Conservation (phyloP, 2,329 filamentous ascomycete genomes). For the Colletotrichum tamarilloi region DNA sequence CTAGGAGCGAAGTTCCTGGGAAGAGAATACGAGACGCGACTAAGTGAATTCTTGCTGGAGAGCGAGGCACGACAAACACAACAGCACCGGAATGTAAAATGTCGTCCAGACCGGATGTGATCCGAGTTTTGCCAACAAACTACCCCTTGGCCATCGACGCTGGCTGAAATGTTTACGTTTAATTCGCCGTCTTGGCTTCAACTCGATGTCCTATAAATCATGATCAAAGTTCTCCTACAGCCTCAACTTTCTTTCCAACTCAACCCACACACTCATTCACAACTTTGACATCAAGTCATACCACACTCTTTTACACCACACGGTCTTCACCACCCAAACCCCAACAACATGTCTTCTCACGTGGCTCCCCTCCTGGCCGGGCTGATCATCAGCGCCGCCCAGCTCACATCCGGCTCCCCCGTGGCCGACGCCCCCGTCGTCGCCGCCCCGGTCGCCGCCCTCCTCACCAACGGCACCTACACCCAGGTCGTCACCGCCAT, state of each 20-base stretch:
- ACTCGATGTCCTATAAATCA: background rate
- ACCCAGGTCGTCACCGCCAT: constrained; percentile 43
- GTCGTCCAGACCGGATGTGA: background rate
- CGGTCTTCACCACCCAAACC: background rate
- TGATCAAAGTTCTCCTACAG: background rate
- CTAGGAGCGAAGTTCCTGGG: background rate
- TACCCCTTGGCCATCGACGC: background rate
- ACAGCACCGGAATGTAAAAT: background rate
- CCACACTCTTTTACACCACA: background rate
- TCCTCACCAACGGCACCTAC: background rate
- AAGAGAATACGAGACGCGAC: background rate
- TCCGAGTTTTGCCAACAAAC: background rate
- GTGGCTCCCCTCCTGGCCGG: background rate
- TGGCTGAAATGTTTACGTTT: background rate
- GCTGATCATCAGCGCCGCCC: background rate
- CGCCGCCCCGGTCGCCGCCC: background rate
- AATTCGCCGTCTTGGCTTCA: background rate
- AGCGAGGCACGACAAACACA: background rate
- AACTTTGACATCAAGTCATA: background rate
- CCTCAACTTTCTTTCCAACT: background rate
- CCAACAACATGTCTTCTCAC: background rate
- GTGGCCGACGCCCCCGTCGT: background rate
- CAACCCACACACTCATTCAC: background rate
- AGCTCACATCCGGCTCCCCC: background rate
- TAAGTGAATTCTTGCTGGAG: background rate